Conservation (phyloP, 345 rosid species). For the Citrus hindsii region DNA sequence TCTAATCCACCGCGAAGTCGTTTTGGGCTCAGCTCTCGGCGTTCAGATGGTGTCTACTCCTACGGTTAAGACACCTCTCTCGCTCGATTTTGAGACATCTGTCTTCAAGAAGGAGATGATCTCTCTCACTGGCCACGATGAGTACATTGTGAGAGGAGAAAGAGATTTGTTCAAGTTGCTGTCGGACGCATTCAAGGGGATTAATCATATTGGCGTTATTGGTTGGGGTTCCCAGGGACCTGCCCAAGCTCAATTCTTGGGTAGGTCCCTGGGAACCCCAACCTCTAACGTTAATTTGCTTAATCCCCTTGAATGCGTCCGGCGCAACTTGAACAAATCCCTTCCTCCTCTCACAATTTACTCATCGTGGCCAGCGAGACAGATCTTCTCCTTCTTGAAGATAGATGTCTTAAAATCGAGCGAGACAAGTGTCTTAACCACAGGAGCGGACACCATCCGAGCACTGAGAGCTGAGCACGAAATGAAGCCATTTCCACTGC, state of each 20-base stretch:
- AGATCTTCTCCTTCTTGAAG: too few species aligned
- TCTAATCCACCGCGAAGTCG: conserved; percentile 37
- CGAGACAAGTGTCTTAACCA: too few species aligned
- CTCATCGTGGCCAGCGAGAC: too few species aligned
- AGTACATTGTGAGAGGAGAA: conserved; percentile 97
- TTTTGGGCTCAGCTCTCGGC: conserved; percentile 36
- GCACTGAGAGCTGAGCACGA: too few species aligned
- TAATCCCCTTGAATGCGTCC: conserved; percentile 78
- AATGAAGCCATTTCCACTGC: too few species aligned
- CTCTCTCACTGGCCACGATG: conserved; percentile 68
- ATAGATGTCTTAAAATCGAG: too few species aligned
- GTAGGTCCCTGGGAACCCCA: conserved; percentile 16
- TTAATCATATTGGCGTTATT: conserved; percentile 85
- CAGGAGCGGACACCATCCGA: too few species aligned
- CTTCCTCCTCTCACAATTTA: conserved; percentile 8
- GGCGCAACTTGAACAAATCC: conserved; percentile 74
- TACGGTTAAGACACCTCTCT: conserved; percentile 26
- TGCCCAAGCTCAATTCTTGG: too few species aligned
- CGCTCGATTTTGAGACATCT: conserved; percentile 67
- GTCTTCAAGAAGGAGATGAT: conserved; percentile 81
- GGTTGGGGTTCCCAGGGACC: conserved; percentile 90
- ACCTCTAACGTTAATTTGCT: conserved; percentile 56
- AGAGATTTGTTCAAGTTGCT: conserved; percentile 77
- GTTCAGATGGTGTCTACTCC: conserved; percentile 49
- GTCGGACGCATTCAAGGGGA: conserved; percentile 78